A percentile compares a stretch with the other conserved stretches of the same genome.
Evolutionary conservation across 2,329 filamentous ascomycete genomes (phyloP).

Genomic region (Penicillium decumbens): DNA sequence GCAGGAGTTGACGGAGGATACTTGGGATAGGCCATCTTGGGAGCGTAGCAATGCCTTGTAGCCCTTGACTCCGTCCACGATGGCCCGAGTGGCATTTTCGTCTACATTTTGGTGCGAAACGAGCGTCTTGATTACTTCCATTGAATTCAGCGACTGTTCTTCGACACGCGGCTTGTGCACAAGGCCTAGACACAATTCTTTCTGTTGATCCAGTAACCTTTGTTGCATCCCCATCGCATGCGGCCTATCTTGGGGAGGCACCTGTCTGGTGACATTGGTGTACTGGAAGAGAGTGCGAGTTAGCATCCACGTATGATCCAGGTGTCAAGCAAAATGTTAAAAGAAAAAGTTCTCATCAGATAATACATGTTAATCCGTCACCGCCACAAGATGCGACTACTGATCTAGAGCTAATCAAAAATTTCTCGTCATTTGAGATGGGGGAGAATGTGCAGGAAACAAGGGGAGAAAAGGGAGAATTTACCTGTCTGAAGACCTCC

Average conservation of each 20-base stretch:
- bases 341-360: slow-evolving; percentile 42
- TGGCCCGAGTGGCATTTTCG: slow-evolving; percentile 46
- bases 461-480: slow-evolving; percentile 5
- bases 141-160: slow-evolving; percentile 59
- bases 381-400: slow-evolving; percentile 57
- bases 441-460: slow-evolving; percentile 4
- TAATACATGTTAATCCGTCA: slow-evolving; percentile 62
- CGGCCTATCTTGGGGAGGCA: slow-evolving; percentile 23
- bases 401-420: slow-evolving; percentile 77
- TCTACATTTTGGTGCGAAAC: slow-evolving; percentile 62
- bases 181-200: slow-evolving; percentile 28
- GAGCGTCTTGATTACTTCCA: slow-evolving; percentile 55
- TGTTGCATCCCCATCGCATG: slow-evolving; percentile 30
- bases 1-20: slow-evolving; percentile 37
- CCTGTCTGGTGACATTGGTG: slow-evolving; percentile 17
- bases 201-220: slow-evolving; percentile 30
- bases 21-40: slow-evolving; percentile 26
- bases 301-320: slow-evolving; percentile 20
- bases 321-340: slow-evolving; percentile 11
- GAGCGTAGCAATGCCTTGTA: slow-evolving; percentile 36
- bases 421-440: slow-evolving; percentile 49
- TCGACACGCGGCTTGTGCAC: slow-evolving; percentile 33
- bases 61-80: slow-evolving; percentile 39
- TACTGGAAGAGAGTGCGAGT: slow-evolving; percentile 22
- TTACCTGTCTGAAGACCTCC: slow-evolving; percentile 42